Evolutionary conservation across 2,329 filamentous ascomycete species (phyloP).

Genomic region (Alternaria rosae): DNA sequence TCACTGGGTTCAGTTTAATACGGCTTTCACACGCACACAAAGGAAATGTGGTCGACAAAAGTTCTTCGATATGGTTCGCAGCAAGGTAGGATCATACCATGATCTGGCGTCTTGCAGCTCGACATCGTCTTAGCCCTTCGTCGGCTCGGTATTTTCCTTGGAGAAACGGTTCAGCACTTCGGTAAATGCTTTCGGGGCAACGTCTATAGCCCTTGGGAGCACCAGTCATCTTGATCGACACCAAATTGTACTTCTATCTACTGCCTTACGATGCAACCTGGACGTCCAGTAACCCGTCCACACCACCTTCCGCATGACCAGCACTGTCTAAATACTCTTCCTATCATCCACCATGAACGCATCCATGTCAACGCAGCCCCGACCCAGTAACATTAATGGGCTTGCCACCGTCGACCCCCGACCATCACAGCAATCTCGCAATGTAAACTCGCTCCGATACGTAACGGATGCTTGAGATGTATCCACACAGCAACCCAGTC

Average conservation of each 20-base stretch:
- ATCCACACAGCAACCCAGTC: background rate
- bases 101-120: constrained; percentile 44
- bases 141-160: constrained; percentile 53
- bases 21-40: constrained; percentile 43
- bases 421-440: constrained; percentile 28
- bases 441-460: constrained; percentile 29
- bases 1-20: constrained; percentile 48
- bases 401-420: constrained; percentile 34
- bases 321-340: constrained; percentile 46
- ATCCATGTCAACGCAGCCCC: constrained; percentile 38
- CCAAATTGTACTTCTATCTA: constrained; percentile 55
- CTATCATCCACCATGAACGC: constrained; percentile 43
- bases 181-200: constrained; percentile 48
- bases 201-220: constrained; percentile 44
- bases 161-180: constrained; percentile 50
- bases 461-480: constrained; percentile 11
- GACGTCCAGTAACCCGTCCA: constrained; percentile 48
- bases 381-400: constrained; percentile 32
- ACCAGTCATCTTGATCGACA: constrained; percentile 50
- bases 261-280: constrained; percentile 47
- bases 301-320: constrained; percentile 46
- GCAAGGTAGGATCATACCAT: constrained; percentile 45
- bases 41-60: constrained; percentile 51
- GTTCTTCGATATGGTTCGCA: constrained; percentile 48
- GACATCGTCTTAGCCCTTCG: constrained; percentile 45